Evolutionary conservation across 768 basidiomycete genomes (phyloP).

Genomic region (Pholiota molesta): DNA sequence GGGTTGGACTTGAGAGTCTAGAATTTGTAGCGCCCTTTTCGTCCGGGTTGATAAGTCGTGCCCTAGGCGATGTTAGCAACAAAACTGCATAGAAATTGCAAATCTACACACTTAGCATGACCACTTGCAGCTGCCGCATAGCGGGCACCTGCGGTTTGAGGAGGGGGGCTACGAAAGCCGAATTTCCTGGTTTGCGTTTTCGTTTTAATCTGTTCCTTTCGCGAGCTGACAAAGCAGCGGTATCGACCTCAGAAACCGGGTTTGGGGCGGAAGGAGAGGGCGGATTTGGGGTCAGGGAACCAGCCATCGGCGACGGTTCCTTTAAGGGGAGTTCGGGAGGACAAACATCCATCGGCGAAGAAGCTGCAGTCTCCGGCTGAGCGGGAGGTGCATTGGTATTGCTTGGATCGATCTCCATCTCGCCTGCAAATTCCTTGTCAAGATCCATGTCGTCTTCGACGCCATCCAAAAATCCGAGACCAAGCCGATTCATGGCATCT

Average conservation of each 20-base stretch:
- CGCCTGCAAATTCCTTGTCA: conserved; percentile 77
- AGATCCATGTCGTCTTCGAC: conserved; percentile 85
- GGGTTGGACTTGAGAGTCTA: conserved; percentile 60
- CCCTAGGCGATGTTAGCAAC: conserved; percentile 44
- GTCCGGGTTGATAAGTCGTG: conserved; percentile 72
- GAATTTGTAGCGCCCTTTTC: conserved; percentile 53
- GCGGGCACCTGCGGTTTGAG: conserved; percentile 61
- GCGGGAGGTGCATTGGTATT: conserved; percentile 37
- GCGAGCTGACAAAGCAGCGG: conserved; percentile 76
- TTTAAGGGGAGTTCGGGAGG: conserved; percentile 36
- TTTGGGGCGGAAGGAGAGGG: conserved; percentile 49
- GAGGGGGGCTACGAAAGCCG: conserved; percentile 81
- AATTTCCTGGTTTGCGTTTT: conserved; percentile 87
- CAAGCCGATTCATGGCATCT: conserved; percentile 87
- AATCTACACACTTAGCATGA: conserved; percentile 54
- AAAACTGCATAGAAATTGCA: neutral
- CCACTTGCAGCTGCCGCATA: conserved; percentile 63
- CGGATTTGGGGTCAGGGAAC: conserved; percentile 52
- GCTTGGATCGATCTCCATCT: conserved; percentile 50
- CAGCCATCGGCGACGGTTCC: conserved; percentile 43
- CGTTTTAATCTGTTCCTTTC: conserved; percentile 94
- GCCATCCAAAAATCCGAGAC: conserved; percentile 82
- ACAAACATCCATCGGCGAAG: conserved; percentile 51
- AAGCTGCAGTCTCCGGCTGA: conserved; percentile 43
- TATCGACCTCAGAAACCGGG: conserved; percentile 47